phyloP scores from a whole-genome alignment of 805 yeast species.

The Yarrowia sp. region DNA sequence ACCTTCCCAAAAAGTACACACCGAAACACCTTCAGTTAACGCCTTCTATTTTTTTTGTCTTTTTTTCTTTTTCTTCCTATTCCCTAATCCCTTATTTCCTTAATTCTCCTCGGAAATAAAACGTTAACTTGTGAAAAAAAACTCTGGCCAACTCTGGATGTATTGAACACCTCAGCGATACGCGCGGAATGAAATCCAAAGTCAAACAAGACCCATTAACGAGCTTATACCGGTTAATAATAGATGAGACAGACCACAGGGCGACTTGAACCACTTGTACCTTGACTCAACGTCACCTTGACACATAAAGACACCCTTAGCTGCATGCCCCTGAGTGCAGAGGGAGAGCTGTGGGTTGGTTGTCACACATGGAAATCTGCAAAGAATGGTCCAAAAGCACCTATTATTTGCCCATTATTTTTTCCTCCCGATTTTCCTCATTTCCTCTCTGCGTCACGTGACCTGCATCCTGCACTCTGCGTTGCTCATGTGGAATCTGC shows the following conservation, averaged over 20 bases:
- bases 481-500: slow-evolving; percentile 27
- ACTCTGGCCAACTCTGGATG: no score
- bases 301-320: no score
- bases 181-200: slow-evolving; percentile 36
- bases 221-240: slow-evolving; percentile 12
- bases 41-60: neutral
- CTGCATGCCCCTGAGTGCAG: slow-evolving; percentile 16
- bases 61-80: neutral
- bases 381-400: no score
- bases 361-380: no score
- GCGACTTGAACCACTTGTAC: no score
- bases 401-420: no score
- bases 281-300: no score
- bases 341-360: no score
- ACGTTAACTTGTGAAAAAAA: neutral
- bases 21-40: no score
- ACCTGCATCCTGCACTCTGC: slow-evolving; percentile 4
- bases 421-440: no score
- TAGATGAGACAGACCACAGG: neutral
- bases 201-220: slow-evolving; percentile 21
- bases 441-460: neutral
- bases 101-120: slow-evolving; percentile 12
- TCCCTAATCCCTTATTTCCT: neutral
- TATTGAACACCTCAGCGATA: slow-evolving; percentile 14
- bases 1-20: no score